Evolutionary conservation across 2,329 filamentous ascomycete species (phyloP).

Genomic region (Penicillium sp.): DNA sequence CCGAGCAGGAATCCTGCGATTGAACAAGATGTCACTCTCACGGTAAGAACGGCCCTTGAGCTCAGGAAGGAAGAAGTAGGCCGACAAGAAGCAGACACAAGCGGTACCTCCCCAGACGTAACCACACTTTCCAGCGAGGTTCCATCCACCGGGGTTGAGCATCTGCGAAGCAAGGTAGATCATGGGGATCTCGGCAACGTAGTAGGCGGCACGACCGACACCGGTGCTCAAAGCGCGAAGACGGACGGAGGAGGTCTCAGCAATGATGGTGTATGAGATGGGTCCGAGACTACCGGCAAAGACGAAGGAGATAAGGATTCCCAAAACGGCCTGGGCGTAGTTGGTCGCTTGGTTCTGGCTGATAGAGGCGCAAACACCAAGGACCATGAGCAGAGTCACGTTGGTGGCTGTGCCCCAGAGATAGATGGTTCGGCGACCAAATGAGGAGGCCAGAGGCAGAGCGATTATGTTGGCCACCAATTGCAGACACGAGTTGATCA

Average conservation of each 20-base stretch:
- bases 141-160: slow-evolving; percentile 41
- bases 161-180: slow-evolving; percentile 41
- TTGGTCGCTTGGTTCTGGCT: slow-evolving; percentile 32
- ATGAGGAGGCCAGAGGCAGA: slow-evolving; percentile 36
- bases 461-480: slow-evolving; percentile 37
- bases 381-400: slow-evolving; percentile 35
- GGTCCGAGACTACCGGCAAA: slow-evolving; percentile 36
- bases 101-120: slow-evolving; percentile 49
- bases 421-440: slow-evolving; percentile 42
- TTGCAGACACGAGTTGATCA: slow-evolving; percentile 29
- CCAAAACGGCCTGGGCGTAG: slow-evolving; percentile 38
- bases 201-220: slow-evolving; percentile 42
- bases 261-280: slow-evolving; percentile 39
- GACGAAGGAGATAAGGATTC: slow-evolving; percentile 41
- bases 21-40: slow-evolving; percentile 47
- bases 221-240: slow-evolving; percentile 39
- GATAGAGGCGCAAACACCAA: slow-evolving; percentile 37
- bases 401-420: slow-evolving; percentile 37
- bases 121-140: slow-evolving; percentile 46
- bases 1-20: slow-evolving; percentile 40
- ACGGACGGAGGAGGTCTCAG: slow-evolving; percentile 38
- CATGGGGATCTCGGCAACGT: slow-evolving; percentile 43
- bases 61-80: slow-evolving; percentile 46
- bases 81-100: slow-evolving; percentile 39
- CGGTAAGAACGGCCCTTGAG: slow-evolving; percentile 46